Percentiles rank a stretch among this genome's conserved stretches.
These are phyloP conservation scores for Mycena vitilis DNA, from an alignment of 768 basidiomycete genomes.

Conservation along the genomic window DNA sequence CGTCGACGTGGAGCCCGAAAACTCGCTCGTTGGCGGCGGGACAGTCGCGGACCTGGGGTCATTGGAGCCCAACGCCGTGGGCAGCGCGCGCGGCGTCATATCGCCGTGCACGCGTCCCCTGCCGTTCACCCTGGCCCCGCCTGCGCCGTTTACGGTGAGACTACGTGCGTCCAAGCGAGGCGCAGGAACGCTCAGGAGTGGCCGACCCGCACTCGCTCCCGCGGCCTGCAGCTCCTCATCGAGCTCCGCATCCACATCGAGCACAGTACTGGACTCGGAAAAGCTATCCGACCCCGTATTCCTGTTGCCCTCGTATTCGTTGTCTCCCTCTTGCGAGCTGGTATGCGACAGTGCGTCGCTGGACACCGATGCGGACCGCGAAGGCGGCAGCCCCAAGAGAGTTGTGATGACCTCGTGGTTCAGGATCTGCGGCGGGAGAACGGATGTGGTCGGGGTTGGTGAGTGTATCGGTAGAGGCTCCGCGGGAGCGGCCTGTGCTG, in stretches of 20 bases:
- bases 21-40: conserved; percentile 21
- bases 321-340: conserved; percentile 69
- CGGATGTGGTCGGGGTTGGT: conserved; percentile 32
- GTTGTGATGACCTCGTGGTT: conserved; percentile 77
- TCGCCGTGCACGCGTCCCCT: conserved; percentile 57
- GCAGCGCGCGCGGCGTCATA: conserved; percentile 71
- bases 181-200: conserved; percentile 42
- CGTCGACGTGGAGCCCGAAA: conserved; percentile 19
- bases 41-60: conserved; percentile 13
- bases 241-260: conserved; percentile 49
- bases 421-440: conserved; percentile 66
- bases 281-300: conserved; percentile 47
- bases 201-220: conserved; percentile 48
- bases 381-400: conserved; percentile 67
- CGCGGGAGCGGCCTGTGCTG: conserved; percentile 51
- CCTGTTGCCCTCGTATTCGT: conserved; percentile 56
- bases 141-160: conserved; percentile 11
- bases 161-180: conserved; percentile 5
- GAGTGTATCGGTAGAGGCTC: conserved; percentile 32
- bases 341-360: conserved; percentile 52
- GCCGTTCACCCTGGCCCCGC: conserved; percentile 28
- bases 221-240: conserved; percentile 44
- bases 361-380: conserved; percentile 54
- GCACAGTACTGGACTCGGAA: conserved; percentile 55
- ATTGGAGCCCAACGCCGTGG: conserved; percentile 34